These are phyloP conservation scores for Tuber calosporum DNA, from an alignment of 495 filamentous ascomycete species.

Conservation along the genomic window DNA sequence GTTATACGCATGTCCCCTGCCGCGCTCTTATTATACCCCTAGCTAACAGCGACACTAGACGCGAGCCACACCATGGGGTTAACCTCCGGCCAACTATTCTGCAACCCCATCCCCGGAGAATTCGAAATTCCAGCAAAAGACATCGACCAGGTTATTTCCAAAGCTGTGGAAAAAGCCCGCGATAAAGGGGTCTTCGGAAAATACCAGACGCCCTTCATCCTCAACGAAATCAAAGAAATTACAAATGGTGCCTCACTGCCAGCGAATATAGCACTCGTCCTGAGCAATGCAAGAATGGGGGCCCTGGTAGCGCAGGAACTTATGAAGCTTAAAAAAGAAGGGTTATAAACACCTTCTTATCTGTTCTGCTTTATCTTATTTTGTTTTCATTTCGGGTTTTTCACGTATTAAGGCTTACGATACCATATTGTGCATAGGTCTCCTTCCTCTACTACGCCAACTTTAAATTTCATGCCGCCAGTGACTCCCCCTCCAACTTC, in stretches of 20 bases:
- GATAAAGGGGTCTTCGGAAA: conserved; percentile 62
- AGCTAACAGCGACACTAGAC: conserved; percentile 46
- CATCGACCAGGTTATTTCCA: conserved; percentile 66
- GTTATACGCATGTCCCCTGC: conserved; percentile 60
- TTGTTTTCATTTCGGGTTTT: background rate
- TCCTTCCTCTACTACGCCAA: background rate
- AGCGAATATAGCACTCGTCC: conserved; percentile 71
- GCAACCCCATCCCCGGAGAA: conserved; percentile 74
- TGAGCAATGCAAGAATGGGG: conserved; percentile 71
- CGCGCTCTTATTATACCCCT: background rate
- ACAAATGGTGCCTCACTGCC: conserved; percentile 63
- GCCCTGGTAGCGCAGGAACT: conserved; percentile 73
- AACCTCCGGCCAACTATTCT: conserved; percentile 69
- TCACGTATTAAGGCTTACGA: conserved; percentile 1
- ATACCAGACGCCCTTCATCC: conserved; percentile 81
- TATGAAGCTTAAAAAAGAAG: conserved; percentile 51
- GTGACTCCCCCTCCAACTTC: background rate
- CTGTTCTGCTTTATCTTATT: background rate
- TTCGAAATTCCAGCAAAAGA: conserved; percentile 61
- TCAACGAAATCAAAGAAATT: conserved; percentile 71
- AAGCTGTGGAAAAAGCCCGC: conserved; percentile 65
- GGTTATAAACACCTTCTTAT: background rate
- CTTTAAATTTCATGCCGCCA: background rate
- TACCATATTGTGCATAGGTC: background rate
- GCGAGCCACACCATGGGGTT: conserved; percentile 55